Evolutionary conservation across 192 early-diverging fungal species (phyloP).

Genomic region (Podila epigama): DNA sequence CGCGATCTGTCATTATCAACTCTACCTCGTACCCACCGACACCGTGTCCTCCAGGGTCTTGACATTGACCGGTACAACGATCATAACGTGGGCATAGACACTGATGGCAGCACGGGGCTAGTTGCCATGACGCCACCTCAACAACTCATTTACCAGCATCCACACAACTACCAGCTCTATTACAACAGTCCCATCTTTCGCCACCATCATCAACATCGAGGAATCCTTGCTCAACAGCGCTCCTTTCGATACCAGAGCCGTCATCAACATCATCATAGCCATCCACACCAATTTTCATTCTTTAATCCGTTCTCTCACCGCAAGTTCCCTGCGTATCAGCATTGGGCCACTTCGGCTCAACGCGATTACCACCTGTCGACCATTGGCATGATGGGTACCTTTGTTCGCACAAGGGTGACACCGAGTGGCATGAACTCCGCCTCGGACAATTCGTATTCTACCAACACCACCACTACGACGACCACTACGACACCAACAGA

Average conservation of each 20-base stretch:
- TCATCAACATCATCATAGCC: slow-evolving; percentile 5
- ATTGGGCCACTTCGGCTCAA: slow-evolving; percentile 35
- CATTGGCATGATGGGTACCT: slow-evolving; percentile 25
- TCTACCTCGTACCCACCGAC: slow-evolving; percentile 6
- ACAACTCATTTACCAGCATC: not conserved
- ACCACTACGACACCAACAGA: slow-evolving; percentile 11
- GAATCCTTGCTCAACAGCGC: not conserved
- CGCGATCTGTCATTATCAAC: slow-evolving; percentile 5
- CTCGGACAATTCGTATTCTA: too few relatives aligned
- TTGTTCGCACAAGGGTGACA: too few relatives aligned
- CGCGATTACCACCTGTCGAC: slow-evolving; percentile 35
- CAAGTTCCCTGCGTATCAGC: slow-evolving; percentile 39
- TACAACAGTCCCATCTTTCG: not conserved
- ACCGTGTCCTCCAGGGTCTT: not conserved
- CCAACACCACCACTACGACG: not conserved
- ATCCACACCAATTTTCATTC: slow-evolving; percentile 2
- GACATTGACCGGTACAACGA: not conserved
- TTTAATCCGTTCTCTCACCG: slow-evolving; percentile 30
- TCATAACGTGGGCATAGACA: not conserved
- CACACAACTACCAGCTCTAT: slow-evolving; percentile 2
- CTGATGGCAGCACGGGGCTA: too few relatives aligned
- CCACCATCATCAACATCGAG: not conserved
- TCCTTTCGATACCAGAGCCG: not conserved
- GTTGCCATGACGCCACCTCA: not conserved
- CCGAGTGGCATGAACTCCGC: too few relatives aligned